These are phyloP conservation scores for Earliella scabrosa DNA, from an alignment of 1,284 basidiomycete species.

Conservation along the genomic window DNA sequence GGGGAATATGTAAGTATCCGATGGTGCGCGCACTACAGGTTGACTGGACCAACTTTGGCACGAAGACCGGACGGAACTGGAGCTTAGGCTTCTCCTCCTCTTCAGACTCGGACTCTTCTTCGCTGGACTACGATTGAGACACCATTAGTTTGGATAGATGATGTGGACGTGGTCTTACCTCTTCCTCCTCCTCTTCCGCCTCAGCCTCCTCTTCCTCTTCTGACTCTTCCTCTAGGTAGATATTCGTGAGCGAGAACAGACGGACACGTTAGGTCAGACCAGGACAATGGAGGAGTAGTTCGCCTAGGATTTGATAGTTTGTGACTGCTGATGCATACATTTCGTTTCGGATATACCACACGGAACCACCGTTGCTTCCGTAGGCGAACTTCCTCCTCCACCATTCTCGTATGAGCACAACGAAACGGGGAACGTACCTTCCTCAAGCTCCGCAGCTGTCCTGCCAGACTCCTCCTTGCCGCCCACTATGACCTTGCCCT, in stretches of 20 bases:
- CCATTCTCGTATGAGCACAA: too few species aligned
- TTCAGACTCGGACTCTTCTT: constrained; percentile 77
- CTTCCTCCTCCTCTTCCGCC: constrained; percentile 52
- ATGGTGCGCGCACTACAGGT: too few species aligned
- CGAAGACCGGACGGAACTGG: constrained; percentile 86
- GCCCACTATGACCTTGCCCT: constrained; percentile 77
- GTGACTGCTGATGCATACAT: too few species aligned
- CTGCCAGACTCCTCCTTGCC: constrained; percentile 75
- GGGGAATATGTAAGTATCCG: not conserved
- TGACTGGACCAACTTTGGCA: constrained; percentile 82
- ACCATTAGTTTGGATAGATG: constrained; percentile 20
- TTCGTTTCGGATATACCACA: too few species aligned
- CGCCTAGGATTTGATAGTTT: too few species aligned
- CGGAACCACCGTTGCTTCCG: too few species aligned
- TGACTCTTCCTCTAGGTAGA: constrained; percentile 23
- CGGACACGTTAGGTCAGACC: too few species aligned
- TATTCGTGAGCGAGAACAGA: too few species aligned
- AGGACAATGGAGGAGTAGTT: too few species aligned
- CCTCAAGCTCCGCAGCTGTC: constrained; percentile 55
- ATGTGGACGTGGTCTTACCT: constrained; percentile 38
- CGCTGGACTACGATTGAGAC: constrained; percentile 60
- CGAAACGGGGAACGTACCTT: constrained; percentile 40
- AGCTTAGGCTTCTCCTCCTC: constrained; percentile 64
- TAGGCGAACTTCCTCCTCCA: too few species aligned
- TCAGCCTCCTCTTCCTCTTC: constrained; percentile 50